These are phyloP conservation scores for Penicillium nucicola DNA, from an alignment of 495 filamentous ascomycete species.

Conservation along the genomic window DNA sequence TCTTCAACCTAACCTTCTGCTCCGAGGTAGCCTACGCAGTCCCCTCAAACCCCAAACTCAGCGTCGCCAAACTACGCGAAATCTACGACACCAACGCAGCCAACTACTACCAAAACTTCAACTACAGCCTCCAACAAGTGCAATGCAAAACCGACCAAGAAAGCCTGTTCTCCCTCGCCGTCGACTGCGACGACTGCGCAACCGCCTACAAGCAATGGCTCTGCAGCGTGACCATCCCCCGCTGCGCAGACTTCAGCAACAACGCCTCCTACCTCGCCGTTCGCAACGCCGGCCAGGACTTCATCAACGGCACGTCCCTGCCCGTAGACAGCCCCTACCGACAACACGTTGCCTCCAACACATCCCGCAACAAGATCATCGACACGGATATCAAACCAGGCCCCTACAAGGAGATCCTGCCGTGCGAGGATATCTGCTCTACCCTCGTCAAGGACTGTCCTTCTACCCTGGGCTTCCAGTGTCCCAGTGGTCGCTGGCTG, in stretches of 20 bases:
- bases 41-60: conserved; percentile 62
- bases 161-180: conserved; percentile 75
- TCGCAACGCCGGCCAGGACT: conserved; percentile 64
- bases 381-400: conserved; percentile 71
- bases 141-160: conserved; percentile 73
- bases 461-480: conserved; percentile 69
- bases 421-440: conserved; percentile 82
- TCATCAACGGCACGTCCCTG: conserved; percentile 63
- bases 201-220: conserved; percentile 88
- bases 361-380: conserved; percentile 67
- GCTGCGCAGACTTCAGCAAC: conserved; percentile 78
- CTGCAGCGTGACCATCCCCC: conserved; percentile 87
- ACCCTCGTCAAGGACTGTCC: conserved; percentile 81
- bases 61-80: conserved; percentile 44
- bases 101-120: conserved; percentile 68
- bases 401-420: conserved; percentile 90
- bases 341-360: conserved; percentile 32
- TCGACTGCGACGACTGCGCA: conserved; percentile 71
- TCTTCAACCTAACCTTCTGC: conserved; percentile 84
- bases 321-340: conserved; percentile 32
- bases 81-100: conserved; percentile 69
- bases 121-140: conserved; percentile 74
- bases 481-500: conserved; percentile 62
- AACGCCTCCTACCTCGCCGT: conserved; percentile 53
- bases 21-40: conserved; percentile 85